These are phyloP conservation scores for Aspergillus proliferans DNA, from an alignment of 2,329 filamentous ascomycete genomes.

Conservation along the genomic window DNA sequence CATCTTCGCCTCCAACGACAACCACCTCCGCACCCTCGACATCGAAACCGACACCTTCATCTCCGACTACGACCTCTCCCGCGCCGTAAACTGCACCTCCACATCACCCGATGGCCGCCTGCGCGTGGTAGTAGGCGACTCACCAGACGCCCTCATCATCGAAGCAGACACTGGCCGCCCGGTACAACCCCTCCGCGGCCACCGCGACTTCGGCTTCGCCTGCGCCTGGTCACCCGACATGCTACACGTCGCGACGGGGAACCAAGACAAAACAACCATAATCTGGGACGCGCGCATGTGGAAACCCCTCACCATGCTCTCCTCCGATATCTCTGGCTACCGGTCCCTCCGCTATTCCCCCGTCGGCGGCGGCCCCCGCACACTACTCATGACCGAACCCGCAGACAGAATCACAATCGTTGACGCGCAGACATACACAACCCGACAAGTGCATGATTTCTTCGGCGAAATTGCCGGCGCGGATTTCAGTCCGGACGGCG, in stretches of 20 bases:
- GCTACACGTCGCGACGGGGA: conserved; percentile 42
- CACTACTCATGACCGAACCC: conserved; percentile 38
- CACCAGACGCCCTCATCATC: conserved; percentile 36
- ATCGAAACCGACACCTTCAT: conserved; percentile 41
- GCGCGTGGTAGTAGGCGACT: conserved; percentile 41
- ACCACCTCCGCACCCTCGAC: conserved; percentile 50
- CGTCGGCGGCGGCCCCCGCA: conserved; percentile 38
- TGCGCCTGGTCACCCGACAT: conserved; percentile 44
- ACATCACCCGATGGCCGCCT: conserved; percentile 40
- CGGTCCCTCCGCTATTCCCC: conserved; percentile 40
- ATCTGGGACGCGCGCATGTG: conserved; percentile 43
- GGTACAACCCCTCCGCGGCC: conserved; percentile 33
- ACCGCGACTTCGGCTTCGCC: conserved; percentile 41
- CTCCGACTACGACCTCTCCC: conserved; percentile 30
- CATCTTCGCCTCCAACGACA: conserved; percentile 54
- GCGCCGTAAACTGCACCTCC: conserved; percentile 40
- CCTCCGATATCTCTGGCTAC: conserved; percentile 41
- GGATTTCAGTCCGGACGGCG: conserved; percentile 37
- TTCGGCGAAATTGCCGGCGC: conserved; percentile 42
- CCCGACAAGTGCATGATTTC: conserved; percentile 40
- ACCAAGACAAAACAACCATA: conserved; percentile 42
- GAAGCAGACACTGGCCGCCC: conserved; percentile 38
- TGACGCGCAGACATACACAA: conserved; percentile 38
- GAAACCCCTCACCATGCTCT: conserved; percentile 33
- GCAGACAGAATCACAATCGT: conserved; percentile 41